A percentile compares a stretch with the other conserved stretches of the same genome.
Evolutionary conservation across 768 basidiomycete species (phyloP).

Genomic region (Collybiopsis luxurians): DNA sequence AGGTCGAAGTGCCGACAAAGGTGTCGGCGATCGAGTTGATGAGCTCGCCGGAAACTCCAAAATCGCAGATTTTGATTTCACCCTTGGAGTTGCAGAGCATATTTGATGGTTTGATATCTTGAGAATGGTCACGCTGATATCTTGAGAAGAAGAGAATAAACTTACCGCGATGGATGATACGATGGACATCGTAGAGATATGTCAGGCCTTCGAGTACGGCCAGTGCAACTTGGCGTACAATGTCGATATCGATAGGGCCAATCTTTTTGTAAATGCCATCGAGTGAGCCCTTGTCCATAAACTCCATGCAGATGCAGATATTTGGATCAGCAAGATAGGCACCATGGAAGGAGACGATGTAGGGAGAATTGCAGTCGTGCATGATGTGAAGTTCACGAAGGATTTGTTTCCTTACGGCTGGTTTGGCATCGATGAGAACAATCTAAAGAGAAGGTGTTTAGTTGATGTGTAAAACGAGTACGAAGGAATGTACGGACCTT

Average conservation of each 20-base stretch:
- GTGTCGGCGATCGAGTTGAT: slow-evolving; percentile 99
- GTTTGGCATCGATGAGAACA: slow-evolving; percentile 95
- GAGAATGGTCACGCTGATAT: too few relatives aligned
- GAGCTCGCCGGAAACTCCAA: slow-evolving; percentile 97
- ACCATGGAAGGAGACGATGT: slow-evolving; percentile 97
- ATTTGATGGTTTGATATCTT: slow-evolving; percentile 99
- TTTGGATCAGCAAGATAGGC: slow-evolving; percentile 97
- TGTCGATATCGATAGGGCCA: slow-evolving; percentile 88
- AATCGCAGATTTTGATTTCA: slow-evolving; percentile 99
- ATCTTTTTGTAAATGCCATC: slow-evolving; percentile 97
- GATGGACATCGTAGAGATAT: slow-evolving; percentile 95
- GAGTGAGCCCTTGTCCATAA: slow-evolving; percentile 89
- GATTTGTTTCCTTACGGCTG: slow-evolving; percentile 95
- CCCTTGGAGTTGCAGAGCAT: slow-evolving; percentile 93
- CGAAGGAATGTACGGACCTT: slow-evolving; percentile 62
- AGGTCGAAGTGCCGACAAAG: slow-evolving; percentile 97
- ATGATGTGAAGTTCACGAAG: slow-evolving; percentile 97
- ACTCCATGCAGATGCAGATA: slow-evolving; percentile 99
- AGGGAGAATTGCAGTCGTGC: slow-evolving; percentile 92
- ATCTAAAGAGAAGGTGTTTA: too few relatives aligned
- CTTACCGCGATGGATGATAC: slow-evolving; percentile 97
- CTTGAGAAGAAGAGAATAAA: too few relatives aligned
- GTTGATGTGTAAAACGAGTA: too few relatives aligned
- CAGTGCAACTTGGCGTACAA: slow-evolving; percentile 92
- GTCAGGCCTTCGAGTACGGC: slow-evolving; percentile 94